A percentile compares a stretch with the other conserved stretches of the same genome.
Conservation (phyloP, 176 grass and related monocot genomes). For the Calamus simplicifolius region DNA sequence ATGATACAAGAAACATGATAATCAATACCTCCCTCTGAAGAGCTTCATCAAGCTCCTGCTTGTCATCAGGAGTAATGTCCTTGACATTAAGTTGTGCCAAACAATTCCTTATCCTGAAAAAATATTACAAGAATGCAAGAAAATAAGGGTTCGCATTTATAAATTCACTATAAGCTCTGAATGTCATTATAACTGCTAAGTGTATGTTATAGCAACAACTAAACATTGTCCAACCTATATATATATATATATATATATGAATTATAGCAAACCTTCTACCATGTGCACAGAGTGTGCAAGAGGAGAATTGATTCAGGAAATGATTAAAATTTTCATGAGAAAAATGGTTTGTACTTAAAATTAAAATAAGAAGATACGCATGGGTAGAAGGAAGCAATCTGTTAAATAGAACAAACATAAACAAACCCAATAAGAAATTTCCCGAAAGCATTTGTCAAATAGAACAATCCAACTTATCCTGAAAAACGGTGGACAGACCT, state of each 20-base stretch:
- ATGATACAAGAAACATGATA: not conserved
- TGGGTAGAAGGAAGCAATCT: too few relatives aligned
- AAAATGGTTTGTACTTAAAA: not conserved
- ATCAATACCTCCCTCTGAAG: slow-evolving; percentile 87
- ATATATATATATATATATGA: too few relatives aligned
- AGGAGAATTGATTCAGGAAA: too few relatives aligned
- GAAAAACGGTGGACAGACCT: slow-evolving; percentile 28
- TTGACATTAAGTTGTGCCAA: slow-evolving; percentile 73
- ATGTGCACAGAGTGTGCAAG: too few relatives aligned
- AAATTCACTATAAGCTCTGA: too few relatives aligned
- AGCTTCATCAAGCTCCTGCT: slow-evolving; percentile 93
- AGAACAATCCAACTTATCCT: slow-evolving; percentile 5
- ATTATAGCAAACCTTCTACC: too few relatives aligned
- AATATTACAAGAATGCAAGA: slow-evolving; percentile 1
- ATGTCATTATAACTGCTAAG: too few relatives aligned
- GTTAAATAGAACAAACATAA: too few relatives aligned
- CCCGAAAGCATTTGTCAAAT: not conserved
- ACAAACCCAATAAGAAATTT: slow-evolving; percentile 2
- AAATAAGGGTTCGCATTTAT: not conserved
- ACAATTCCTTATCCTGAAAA: slow-evolving; percentile 78
- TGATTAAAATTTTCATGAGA: too few relatives aligned
- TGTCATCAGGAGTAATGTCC: slow-evolving; percentile 89
- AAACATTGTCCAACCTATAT: too few relatives aligned
- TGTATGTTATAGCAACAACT: too few relatives aligned
- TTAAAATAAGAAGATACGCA: not conserved